Base-by-base conservation (phyloP, 345 rosid genomes). In the Rhodamnia rubescens region DNA sequence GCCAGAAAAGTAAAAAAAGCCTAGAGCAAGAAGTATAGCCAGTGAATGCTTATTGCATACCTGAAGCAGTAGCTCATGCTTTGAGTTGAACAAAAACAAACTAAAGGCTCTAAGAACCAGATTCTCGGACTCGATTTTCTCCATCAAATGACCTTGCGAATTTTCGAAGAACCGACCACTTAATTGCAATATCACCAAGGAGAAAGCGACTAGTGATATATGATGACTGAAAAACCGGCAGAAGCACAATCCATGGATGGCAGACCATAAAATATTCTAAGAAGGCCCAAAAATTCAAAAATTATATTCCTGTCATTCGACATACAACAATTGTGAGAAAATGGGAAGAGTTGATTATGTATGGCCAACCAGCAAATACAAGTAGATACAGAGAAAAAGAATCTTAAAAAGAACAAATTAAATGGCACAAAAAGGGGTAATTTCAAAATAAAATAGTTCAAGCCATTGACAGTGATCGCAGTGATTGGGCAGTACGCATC, bases 101-200 rank as follows among this genome's bases (percentile, higher is more conserved):
- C 99, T 97, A 86, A 97, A 97, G 44, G 99, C 99, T 88, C 99
- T 95, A 87, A 94, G 99, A 85, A 97, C 93, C 89, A 94, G 86
- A 84, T 93, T 94, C 85, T 89, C 92, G 87, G 96, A 90, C 89
- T 92, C 92, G 49, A 97, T 94, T 85, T 97, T 97, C 90, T 97
- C 99, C 99, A 94, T 93, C 89, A 97, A 88, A 90, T 97, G 99
- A 91, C 99, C 99, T 97, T 42, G 93, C 86, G 83, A 52, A 29
- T 61, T 29, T 29, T 61, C 22, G 1, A 61, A 61, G 42, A 40
- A 61, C 75, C 22, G 0, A 61, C 22, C 42, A 29, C 42, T 61
- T 42, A 61, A 61, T 61, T 8, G 22, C 75, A 61, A 29, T 15
- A 61, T 61, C 75, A 29, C 75, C 75, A 9, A 61, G 20, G 3